phyloP scores from a whole-genome alignment of 2,329 filamentous ascomycete genomes.

The Pseudogymnoascus sp. region DNA sequence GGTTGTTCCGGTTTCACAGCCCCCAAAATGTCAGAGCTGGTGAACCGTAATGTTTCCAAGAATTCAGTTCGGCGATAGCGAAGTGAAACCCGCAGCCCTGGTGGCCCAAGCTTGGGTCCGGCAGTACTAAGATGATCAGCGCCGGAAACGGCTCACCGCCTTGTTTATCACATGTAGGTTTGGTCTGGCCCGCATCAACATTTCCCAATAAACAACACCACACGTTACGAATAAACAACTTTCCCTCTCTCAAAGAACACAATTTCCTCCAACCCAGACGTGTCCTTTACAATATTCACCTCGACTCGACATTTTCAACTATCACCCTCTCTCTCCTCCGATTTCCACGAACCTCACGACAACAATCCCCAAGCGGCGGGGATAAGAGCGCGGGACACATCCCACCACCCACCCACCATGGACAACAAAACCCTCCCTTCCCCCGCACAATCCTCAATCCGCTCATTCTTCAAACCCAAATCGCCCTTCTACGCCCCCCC shows the following conservation, averaged over 20 bases:
- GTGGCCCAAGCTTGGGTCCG: conserved; percentile 1
- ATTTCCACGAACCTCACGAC: not conserved
- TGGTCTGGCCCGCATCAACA: not conserved
- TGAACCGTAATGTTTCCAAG: not conserved
- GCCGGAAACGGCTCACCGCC: not conserved
- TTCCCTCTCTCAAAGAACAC: not conserved
- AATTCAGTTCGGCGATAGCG: not conserved
- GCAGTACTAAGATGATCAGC: not conserved
- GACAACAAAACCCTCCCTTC: not conserved
- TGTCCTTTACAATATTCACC: not conserved
- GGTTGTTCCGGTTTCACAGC: not conserved
- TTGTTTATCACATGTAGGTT: not conserved
- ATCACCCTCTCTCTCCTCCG: not conserved
- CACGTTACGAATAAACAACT: not conserved
- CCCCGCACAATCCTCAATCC: conserved; percentile 40
- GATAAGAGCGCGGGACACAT: not conserved
- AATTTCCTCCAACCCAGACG: not conserved
- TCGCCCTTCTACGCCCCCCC: conserved; percentile 37
- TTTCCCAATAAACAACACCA: not conserved
- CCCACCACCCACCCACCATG: not conserved
- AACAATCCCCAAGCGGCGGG: not conserved
- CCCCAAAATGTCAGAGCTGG: conserved; percentile 6
- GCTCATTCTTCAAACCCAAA: conserved; percentile 50
- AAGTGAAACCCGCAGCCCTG: not conserved
- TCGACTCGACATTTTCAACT: not conserved